A percentile compares a stretch with the other conserved stretches of the same genome.
phyloP scores from a whole-genome alignment of 495 filamentous ascomycete species.

The Neurospora tetrasperma region DNA sequence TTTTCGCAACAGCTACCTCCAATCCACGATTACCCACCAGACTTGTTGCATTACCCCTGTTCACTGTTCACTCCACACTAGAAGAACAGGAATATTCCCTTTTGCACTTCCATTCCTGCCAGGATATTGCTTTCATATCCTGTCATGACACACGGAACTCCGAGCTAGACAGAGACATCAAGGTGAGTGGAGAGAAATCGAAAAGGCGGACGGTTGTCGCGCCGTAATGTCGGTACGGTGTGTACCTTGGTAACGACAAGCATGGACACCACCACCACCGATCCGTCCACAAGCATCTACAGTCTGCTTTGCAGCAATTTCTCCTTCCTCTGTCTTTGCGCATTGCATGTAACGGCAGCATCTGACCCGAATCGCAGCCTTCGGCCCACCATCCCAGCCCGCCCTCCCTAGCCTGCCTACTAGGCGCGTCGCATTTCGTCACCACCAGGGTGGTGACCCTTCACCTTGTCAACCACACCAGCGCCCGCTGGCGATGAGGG shows the following conservation, averaged over 20 bases:
- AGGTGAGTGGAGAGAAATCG: slow-evolving; percentile 7
- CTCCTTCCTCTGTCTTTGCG: neutral
- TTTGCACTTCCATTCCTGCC: slow-evolving; percentile 6
- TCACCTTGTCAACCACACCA: slow-evolving; percentile 37
- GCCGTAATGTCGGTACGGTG: neutral
- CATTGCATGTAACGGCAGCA: neutral
- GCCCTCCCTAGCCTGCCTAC: neutral
- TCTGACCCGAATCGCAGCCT: neutral
- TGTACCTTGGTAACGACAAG: neutral
- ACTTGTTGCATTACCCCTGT: slow-evolving; percentile 2
- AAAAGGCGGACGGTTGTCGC: neutral
- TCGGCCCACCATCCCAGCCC: neutral
- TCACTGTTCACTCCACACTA: neutral
- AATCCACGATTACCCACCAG: slow-evolving; percentile 1
- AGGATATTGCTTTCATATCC: slow-evolving; percentile 4
- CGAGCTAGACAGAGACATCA: slow-evolving; percentile 4
- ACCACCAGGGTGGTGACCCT: slow-evolving; percentile 33
- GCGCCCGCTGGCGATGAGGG: slow-evolving; percentile 22
- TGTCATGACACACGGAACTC: slow-evolving; percentile 9
- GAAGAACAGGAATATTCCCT: slow-evolving; percentile 8
- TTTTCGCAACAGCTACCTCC: slow-evolving; percentile 10
- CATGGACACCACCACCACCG: neutral
- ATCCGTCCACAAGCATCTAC: neutral
- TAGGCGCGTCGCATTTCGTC: slow-evolving; percentile 9
- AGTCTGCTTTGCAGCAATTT: neutral